Evolutionary conservation across 805 yeast species (phyloP), one percentile per base, ranked within the genome.

Genomic region (Lachancea sp.): DNA sequence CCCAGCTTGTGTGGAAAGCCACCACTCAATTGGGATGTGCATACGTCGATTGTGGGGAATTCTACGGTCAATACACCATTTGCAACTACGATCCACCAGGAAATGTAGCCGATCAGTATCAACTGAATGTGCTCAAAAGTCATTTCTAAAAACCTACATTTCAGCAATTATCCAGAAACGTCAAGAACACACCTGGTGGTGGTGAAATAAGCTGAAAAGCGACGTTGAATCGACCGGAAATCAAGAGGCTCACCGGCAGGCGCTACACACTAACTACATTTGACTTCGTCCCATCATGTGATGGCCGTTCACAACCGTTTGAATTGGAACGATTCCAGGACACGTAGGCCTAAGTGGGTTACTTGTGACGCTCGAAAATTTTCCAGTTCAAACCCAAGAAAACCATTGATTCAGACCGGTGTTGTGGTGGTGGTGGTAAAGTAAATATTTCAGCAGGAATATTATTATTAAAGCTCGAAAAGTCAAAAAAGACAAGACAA

Each of bases 1-100:
- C 95, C 17, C 93, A 85, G 62, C 68, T 86, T 38, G 77, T 86
- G 27, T 86, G 95, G 95, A 74, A 71, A 51, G 62, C 68, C 22
- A 69, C 86, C 26, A 70, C 79, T 9, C 62, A 70, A 51, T 46
- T 86, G 13, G 95, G 95, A 16, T 86, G 95, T 68, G 93, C 83
- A 18, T 66, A 66, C 57, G 74, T 75, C 54, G 66, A 73, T 50
- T 85, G 95, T 61, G 67, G 76, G 26, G 47, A 50, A 3, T 66
- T 65, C 48, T 70, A 70, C 59, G 75, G 78, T 15, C 67, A 70
- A 49, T 84, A 83, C 64, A 71, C 83, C 25, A 75, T 84, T 40
- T 86, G 95, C 59, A 78, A 79, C 44, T 86, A 86, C 58, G 67
- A 66, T 51, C 76, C 82, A 3, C 75, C 81, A 8, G 95, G 95